phyloP scores from a whole-genome alignment of 2,329 filamentous ascomycete species.

The Acephala macrosclerotiorum region DNA sequence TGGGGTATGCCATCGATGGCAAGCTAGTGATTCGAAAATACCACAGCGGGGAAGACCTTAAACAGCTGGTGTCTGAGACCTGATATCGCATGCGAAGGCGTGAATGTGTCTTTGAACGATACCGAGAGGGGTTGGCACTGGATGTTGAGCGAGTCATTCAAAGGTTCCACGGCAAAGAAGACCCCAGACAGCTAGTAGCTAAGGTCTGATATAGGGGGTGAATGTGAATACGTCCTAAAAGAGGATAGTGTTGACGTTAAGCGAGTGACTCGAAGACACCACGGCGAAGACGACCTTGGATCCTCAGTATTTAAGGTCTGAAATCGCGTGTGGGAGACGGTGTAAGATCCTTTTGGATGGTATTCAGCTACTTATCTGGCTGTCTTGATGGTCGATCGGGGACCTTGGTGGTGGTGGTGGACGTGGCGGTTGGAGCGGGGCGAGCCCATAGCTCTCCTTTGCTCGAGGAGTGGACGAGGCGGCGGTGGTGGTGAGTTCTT shows the following conservation, averaged over 20 bases:
- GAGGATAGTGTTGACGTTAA: neutral
- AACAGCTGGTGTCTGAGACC: neutral
- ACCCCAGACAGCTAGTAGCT: neutral
- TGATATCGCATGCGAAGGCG: neutral
- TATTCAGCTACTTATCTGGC: neutral
- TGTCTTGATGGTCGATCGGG: neutral
- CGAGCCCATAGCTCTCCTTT: too few relatives aligned
- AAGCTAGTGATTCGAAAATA: too few relatives aligned
- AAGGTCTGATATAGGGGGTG: neutral
- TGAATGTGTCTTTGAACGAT: neutral
- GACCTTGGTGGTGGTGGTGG: neutral
- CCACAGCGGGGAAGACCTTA: too few relatives aligned
- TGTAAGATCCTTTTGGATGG: neutral
- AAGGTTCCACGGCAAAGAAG: neutral
- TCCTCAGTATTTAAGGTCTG: neutral
- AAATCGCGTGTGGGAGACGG: neutral
- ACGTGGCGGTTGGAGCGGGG: neutral
- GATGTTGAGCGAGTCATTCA: neutral
- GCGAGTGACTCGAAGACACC: neutral
- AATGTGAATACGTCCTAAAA: neutral
- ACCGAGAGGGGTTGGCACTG: neutral
- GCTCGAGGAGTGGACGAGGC: too few relatives aligned
- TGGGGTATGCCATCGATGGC: too few relatives aligned
- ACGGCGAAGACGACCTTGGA: neutral
- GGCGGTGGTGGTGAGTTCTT: neutral